phyloP scores from a whole-genome alignment of 2,329 filamentous ascomycete genomes.

The Exserohilum turcica region DNA sequence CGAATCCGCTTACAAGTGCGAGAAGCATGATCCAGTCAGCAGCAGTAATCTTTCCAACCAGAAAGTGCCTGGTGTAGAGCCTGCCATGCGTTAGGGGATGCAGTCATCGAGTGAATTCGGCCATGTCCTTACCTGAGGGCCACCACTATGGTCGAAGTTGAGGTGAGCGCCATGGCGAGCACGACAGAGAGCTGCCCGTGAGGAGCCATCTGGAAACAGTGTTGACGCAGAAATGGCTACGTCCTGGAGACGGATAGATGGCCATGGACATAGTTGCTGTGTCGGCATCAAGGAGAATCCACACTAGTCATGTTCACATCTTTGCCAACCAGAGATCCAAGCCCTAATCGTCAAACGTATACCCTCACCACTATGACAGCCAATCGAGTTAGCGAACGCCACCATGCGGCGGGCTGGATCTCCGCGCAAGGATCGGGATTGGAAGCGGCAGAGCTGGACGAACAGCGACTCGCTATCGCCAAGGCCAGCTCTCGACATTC shows the following conservation, averaged over 20 bases:
- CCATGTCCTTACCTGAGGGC: slow-evolving; percentile 30
- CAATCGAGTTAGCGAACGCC: slow-evolving; percentile 12
- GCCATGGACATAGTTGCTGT: not conserved
- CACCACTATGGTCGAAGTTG: slow-evolving; percentile 37
- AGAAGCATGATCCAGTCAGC: slow-evolving; percentile 40
- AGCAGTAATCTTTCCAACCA: slow-evolving; percentile 33
- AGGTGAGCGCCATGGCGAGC: slow-evolving; percentile 34
- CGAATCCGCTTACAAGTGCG: slow-evolving; percentile 27
- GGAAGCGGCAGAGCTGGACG: slow-evolving; percentile 15
- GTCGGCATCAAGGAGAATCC: slow-evolving; percentile 3
- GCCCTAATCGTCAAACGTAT: slow-evolving; percentile 13
- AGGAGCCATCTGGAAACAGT: slow-evolving; percentile 19
- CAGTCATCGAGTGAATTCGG: not conserved
- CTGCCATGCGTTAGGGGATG: slow-evolving; percentile 12
- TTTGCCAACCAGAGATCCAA: slow-evolving; percentile 1
- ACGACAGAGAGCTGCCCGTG: slow-evolving; percentile 31
- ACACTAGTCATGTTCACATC: not conserved
- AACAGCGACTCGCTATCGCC: slow-evolving; percentile 6
- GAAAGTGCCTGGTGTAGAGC: slow-evolving; percentile 38
- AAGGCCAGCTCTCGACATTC: not conserved
- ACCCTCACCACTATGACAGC: not conserved
- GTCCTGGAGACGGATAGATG: not conserved
- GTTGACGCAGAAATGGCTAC: not conserved
- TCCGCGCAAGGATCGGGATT: slow-evolving; percentile 22
- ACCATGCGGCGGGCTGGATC: slow-evolving; percentile 13